Conservation (phyloP, 345 rosid genomes). For the Brassica juncea region DNA sequence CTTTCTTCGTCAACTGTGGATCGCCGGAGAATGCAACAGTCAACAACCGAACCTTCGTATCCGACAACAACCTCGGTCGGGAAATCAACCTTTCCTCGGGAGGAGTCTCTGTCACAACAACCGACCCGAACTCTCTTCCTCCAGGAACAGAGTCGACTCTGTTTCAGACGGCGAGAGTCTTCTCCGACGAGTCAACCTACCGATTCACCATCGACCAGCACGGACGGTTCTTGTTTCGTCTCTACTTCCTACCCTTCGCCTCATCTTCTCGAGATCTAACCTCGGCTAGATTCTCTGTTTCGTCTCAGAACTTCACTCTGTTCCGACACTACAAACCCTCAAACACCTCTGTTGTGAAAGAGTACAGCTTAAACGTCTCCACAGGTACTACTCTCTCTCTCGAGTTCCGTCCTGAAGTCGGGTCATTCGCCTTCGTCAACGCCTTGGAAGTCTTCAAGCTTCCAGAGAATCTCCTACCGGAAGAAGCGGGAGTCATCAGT, state of each 20-base stretch:
- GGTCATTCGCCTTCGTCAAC: conserved; percentile 67
- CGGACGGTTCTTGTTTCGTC: conserved; percentile 75
- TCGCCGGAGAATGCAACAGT: conserved; percentile 51
- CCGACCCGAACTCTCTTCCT: conserved; percentile 34
- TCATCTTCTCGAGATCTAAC: conserved; percentile 47
- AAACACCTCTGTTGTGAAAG: conserved; percentile 45
- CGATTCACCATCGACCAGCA: conserved; percentile 49
- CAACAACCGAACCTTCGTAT: conserved; percentile 47
- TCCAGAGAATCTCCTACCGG: conserved; percentile 60
- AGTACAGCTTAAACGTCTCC: conserved; percentile 49
- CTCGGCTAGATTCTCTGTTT: conserved; percentile 66
- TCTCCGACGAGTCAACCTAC: conserved; percentile 47
- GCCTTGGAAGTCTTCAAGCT: conserved; percentile 75
- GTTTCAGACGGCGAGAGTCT: conserved; percentile 60
- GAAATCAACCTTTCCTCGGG: conserved; percentile 27
- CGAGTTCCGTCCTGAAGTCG: conserved; percentile 47
- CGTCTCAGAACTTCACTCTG: conserved; percentile 64
- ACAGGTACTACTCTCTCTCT: conserved; percentile 45
- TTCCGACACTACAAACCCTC: conserved; percentile 49
- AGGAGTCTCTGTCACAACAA: conserved; percentile 30
- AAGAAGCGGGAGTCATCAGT: conserved; percentile 42
- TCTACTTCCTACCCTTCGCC: conserved; percentile 64
- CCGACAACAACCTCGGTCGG: conserved; percentile 43
- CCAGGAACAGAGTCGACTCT: conserved; percentile 45
- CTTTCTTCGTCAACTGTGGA: conserved; percentile 70